These are phyloP conservation scores for Anthoceros angustus DNA, from an alignment of 225 moss, liverwort and hornwort species.

Conservation along the genomic window DNA sequence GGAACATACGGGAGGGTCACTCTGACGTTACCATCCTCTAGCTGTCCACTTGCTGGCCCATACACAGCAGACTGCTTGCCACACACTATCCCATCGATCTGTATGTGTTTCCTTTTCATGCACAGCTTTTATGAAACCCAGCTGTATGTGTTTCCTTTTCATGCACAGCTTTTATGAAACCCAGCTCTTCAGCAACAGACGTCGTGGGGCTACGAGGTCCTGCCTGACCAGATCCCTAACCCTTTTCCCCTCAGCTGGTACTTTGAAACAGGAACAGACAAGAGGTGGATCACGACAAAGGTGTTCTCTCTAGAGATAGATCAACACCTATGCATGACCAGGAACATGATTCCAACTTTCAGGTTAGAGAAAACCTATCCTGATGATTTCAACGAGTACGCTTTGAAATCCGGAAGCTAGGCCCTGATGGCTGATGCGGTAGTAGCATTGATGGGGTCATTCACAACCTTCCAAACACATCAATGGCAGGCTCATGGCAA, in stretches of 20 bases:
- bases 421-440: conserved; percentile 4
- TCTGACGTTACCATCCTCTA: conserved; percentile 12
- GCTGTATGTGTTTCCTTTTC: conserved; percentile 7
- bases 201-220: conserved; percentile 6
- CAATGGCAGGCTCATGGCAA: conserved; percentile 13
- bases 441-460: conserved; percentile 9
- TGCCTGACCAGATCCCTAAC: conserved; percentile 8
- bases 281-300: not conserved
- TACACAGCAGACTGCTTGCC: conserved; percentile 15
- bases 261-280: not conserved
- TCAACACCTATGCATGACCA: not conserved
- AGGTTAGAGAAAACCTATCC: not conserved
- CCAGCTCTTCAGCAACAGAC: conserved; percentile 6
- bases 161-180: conserved; percentile 10
- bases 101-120: conserved; percentile 10
- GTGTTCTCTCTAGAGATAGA: no score
- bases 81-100: conserved; percentile 12
- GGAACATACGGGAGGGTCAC: no score
- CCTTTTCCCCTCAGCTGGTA: conserved; percentile 8
- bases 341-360: no score
- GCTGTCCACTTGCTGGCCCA: conserved; percentile 21
- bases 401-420: conserved; percentile 8
- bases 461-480: conserved; percentile 11
- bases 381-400: not conserved
- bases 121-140: conserved; percentile 9